Evolutionary conservation across 257 asterid species (phyloP).

Genomic region (Ilex asprella): DNA sequence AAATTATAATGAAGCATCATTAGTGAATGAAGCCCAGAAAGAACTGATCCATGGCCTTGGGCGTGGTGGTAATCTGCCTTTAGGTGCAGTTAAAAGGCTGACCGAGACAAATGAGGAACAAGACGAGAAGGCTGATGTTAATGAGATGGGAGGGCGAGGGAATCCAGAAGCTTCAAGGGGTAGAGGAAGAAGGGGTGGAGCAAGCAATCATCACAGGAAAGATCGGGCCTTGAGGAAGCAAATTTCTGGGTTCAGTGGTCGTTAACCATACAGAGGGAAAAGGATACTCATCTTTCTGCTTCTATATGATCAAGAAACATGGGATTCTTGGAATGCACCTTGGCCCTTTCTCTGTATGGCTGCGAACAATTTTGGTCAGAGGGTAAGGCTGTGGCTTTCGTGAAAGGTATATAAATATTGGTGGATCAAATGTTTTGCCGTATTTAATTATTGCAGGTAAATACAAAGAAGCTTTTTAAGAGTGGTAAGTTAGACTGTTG

Average conservation of each 20-base stretch:
- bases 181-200: conserved; percentile 43
- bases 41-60: conserved; percentile 82
- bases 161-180: conserved; percentile 28
- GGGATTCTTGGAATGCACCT: too few relatives aligned
- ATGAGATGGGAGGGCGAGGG: conserved; percentile 33
- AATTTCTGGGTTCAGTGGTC: conserved; percentile 53
- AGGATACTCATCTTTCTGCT: too few relatives aligned
- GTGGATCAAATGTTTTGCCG: too few relatives aligned
- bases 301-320: too few relatives aligned
- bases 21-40: conserved; percentile 60
- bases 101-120: conserved; percentile 27
- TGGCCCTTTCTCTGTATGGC: too few relatives aligned
- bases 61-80: conserved; percentile 77
- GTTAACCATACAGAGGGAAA: conserved; percentile 1
- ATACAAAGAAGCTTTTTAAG: too few relatives aligned
- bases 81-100: conserved; percentile 49
- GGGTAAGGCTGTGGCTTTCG: too few relatives aligned
- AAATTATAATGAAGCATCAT: conserved; percentile 55
- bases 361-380: too few relatives aligned
- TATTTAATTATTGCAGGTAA: too few relatives aligned
- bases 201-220: conserved; percentile 46
- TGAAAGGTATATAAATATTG: too few relatives aligned
- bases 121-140: conserved; percentile 16
- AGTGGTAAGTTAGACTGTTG: too few relatives aligned
- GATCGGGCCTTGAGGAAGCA: conserved; percentile 78